These are phyloP conservation scores for Neocallimastix lanati DNA, from an alignment of 192 early-diverging fungal genomes.

Conservation along the genomic window DNA sequence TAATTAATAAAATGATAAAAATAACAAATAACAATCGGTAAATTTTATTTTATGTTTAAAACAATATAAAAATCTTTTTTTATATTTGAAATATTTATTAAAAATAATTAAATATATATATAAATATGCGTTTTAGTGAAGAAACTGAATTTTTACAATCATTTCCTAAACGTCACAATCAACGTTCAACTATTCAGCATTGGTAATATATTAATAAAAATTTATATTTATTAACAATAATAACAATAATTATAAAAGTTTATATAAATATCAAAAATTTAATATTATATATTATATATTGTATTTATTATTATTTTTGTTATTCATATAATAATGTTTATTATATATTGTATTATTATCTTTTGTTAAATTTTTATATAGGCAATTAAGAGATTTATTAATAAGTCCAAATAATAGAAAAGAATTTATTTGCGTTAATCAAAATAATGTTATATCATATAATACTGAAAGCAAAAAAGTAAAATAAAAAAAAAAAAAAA, in stretches of 20 bases:
- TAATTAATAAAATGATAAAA: background rate
- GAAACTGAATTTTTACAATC: background rate
- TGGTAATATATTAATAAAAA: slow-evolving; percentile 57
- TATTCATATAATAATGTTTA: background rate
- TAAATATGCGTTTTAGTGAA: background rate
- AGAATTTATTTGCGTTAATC: slow-evolving; percentile 65
- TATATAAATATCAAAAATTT: no score
- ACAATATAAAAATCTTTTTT: no score
- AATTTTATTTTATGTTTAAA: background rate
- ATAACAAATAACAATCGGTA: background rate
- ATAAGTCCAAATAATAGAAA: slow-evolving; percentile 47
- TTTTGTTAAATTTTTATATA: slow-evolving; percentile 12
- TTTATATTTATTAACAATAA: no score
- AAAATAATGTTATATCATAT: slow-evolving; percentile 42
- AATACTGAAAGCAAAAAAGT: slow-evolving; percentile 36
- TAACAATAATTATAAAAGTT: no score
- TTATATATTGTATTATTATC: no score
- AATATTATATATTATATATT: slow-evolving; percentile 1
- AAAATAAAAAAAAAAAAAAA: no score
- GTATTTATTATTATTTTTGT: background rate
- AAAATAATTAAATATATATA: no score
- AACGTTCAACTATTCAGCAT: slow-evolving; percentile 77
- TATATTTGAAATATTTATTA: no score
- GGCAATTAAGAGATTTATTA: slow-evolving; percentile 84
- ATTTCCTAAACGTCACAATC: slow-evolving; percentile 27